phyloP scores from a whole-genome alignment of 108 stramenopile genomes.

The Pseudonitzschia delicatissima region DNA sequence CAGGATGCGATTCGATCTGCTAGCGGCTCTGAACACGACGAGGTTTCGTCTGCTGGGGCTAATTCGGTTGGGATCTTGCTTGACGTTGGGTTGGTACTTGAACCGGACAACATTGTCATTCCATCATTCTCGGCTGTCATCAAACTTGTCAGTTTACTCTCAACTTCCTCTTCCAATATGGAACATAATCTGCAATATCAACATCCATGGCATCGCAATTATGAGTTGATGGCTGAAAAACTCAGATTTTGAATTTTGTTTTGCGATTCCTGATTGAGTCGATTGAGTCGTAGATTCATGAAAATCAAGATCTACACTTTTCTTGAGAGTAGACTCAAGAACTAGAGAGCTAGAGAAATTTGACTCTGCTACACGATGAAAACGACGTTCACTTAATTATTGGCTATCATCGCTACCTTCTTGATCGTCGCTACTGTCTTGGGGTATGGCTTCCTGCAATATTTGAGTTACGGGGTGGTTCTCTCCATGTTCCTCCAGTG shows the following conservation, averaged over 20 bases:
- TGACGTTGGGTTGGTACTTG: neutral
- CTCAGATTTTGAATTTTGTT: too few species aligned
- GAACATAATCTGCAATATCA: too few species aligned
- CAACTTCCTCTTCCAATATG: too few species aligned
- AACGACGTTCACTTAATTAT: neutral
- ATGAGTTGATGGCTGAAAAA: too few species aligned
- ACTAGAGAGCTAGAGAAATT: too few species aligned
- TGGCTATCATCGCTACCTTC: neutral
- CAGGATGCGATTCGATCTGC: conserved; percentile 29
- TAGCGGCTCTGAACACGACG: neutral
- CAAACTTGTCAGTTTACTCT: too few species aligned
- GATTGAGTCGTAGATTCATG: too few species aligned
- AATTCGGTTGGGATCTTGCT: neutral
- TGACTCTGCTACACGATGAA: too few species aligned
- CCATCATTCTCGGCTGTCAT: conserved; percentile 3
- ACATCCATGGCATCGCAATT: too few species aligned
- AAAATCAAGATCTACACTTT: too few species aligned
- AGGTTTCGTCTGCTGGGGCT: neutral
- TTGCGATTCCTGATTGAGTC: too few species aligned
- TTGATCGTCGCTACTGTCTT: neutral
- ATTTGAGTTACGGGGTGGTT: conserved; percentile 33
- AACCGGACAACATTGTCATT: neutral
- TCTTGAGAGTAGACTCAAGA: too few species aligned
- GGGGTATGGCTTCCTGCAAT: conserved; percentile 13
- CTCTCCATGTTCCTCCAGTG: conserved; percentile 18